Evolutionary conservation across 1,284 basidiomycete genomes (phyloP).

Genomic region (Mrakiaceae sp.): DNA sequence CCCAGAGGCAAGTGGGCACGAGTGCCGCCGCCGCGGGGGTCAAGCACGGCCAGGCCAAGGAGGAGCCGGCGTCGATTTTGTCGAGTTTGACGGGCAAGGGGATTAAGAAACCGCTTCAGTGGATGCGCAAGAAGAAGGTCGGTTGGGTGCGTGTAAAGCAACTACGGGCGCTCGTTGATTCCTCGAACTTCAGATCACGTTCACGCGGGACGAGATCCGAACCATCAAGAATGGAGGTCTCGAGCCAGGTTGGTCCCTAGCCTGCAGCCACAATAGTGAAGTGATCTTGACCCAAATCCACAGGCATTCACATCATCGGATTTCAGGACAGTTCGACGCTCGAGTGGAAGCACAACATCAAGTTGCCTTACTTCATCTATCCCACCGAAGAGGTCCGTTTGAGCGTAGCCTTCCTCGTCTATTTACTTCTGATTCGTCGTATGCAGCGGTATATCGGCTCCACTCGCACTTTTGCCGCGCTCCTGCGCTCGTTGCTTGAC

Average conservation of each 20-base stretch:
- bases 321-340: slow-evolving; percentile 71
- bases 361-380: slow-evolving; percentile 83
- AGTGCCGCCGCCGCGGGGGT: too few species aligned
- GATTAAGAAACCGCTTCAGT: slow-evolving; percentile 21
- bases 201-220: slow-evolving; percentile 68
- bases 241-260: slow-evolving; percentile 49
- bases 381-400: slow-evolving; percentile 69
- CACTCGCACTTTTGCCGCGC: slow-evolving; percentile 77
- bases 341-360: slow-evolving; percentile 75
- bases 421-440: not conserved
- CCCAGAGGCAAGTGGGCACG: too few species aligned
- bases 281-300: slow-evolving; percentile 3
- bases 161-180: not conserved
- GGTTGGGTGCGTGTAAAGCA: not conserved
- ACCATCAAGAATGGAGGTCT: slow-evolving; percentile 67
- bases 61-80: slow-evolving; percentile 22
- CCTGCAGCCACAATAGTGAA: not conserved
- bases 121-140: not conserved
- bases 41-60: not conserved
- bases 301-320: slow-evolving; percentile 77
- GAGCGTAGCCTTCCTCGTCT: not conserved
- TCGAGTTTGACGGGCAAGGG: slow-evolving; percentile 32
- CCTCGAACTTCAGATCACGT: slow-evolving; percentile 52
- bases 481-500: slow-evolving; percentile 69
- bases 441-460: slow-evolving; percentile 66